Base-by-base conservation (phyloP, 495 filamentous ascomycete species). In the Chaetomium cochliodes region DNA sequence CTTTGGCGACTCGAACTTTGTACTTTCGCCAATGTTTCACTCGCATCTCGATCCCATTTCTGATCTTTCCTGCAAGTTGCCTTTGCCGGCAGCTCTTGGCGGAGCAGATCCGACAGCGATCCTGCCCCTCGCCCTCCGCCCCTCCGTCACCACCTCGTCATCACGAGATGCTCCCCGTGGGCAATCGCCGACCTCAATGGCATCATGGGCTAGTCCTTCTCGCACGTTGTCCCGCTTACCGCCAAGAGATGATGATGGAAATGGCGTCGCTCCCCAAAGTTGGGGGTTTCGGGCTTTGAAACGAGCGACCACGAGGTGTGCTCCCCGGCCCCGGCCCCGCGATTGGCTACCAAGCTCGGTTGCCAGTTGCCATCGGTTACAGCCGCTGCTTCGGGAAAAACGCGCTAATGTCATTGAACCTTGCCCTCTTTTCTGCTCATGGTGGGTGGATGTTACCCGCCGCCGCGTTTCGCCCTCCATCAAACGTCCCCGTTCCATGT, bases 401-500 rank as follows among this genome's bases (percentile, higher is more conserved):
- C 52, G 28, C 52, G 52, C 52, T 28, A 52, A 52, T 1, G 6
- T 15, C 8, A 5, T 26, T 20, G 15, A 50, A 20, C 20, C 46
- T n/a, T 6, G 46, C 18, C 20, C n/a, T 50, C 46, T 50, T 23
- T 18, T 6, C 20, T 20, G 18, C 3, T 23, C 20, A 42, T 28
- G 58, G 42, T 37, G 58, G 46, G 46, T 23, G 47, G 16, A 61
- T 61, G 46, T 41, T 28, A 61, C 42, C 42, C 57, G 18, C 8
- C 57, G 26, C 15, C 56, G 56, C 56, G 44, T 15, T 28, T 23
- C 13, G 18, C 46, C 12, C 28, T 23, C 46, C 28, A 51, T 51
- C 33, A 20, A 25, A n/a, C 25, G 58, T 61, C 46, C 58, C 58
- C 58, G 58, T 52, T 61, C 58, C 58, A 61, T 52, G 58, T 61